Base-by-base conservation (phyloP, 2,329 filamentous ascomycete species). In the Pseudogymnoascus verrucosus region DNA sequence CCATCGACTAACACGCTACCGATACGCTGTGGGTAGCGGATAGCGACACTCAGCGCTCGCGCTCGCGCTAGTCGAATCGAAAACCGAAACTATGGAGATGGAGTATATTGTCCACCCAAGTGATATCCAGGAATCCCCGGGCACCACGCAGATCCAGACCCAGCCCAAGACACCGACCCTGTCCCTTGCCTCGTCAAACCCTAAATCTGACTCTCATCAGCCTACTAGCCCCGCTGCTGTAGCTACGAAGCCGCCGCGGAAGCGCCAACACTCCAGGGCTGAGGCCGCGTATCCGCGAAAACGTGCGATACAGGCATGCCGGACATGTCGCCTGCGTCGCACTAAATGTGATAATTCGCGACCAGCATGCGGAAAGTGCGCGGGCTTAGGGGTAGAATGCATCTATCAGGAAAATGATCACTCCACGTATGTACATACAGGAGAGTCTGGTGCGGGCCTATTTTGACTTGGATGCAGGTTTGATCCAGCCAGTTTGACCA, bases 281-380 rank as follows among this genome's bases (percentile, higher is more conserved):
- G 51, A 57, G 51, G 51, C 51, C 51, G 51, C 51, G 11, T 57
- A 57, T 57, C 71, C 73, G 40, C 68, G 73, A 51, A 74, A 73
- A 62, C 68, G 73, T 37, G 73, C 73, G 19, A 70, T 74, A 39
- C 67, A 69, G 63, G 73, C 73, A 10, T 74, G 73, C 64, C 71
- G 73, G 60, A 71, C 70, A 11, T 74, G 73, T 65, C 67, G 73
- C 36, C 67, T 70, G 19, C 66, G 73, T 31, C 64, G 72, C 42
- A 74, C 72, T 12, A 74, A 74, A 65, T 74, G 73, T 64, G 71
- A 74, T 64, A 73, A 74, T 57, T 71, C 68, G 62, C 67, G 70
- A 44, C 73, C 73, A 14, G 67, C 71, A 10, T 74, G 73, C 39
- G 70, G 70, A 6, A 70, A 70, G 19, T 74, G 73, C 51, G 62